Evolutionary conservation across 148 eudicot species (phyloP).

Genomic region (Heliamphora exappendiculata): DNA sequence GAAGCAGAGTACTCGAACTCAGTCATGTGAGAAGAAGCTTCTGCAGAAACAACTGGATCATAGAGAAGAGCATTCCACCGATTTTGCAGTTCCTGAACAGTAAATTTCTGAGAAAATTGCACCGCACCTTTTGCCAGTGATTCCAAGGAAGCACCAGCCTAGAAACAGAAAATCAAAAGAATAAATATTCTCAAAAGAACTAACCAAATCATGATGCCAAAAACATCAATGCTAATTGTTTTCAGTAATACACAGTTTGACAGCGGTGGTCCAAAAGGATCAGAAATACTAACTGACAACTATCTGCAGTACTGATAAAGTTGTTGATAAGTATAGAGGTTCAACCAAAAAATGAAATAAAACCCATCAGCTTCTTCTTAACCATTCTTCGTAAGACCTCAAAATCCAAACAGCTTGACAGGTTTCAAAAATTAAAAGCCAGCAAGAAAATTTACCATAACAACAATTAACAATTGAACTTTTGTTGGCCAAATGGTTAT

Average conservation of each 20-base stretch:
- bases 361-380: neutral
- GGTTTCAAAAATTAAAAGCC: neutral
- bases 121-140: constrained; percentile 76
- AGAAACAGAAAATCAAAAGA: constrained; percentile 5
- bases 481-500: neutral
- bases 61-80: constrained; percentile 60
- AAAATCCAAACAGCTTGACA: neutral
- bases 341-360: neutral
- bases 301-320: neutral
- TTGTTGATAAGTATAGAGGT: neutral
- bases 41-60: constrained; percentile 44
- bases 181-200: neutral
- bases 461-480: neutral
- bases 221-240: neutral
- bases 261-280: neutral
- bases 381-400: neutral
- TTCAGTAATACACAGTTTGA: neutral
- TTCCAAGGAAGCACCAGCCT: constrained; percentile 77
- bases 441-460: neutral
- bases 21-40: constrained; percentile 40
- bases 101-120: constrained; percentile 54
- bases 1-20: constrained; percentile 39
- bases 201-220: neutral
- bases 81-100: constrained; percentile 49
- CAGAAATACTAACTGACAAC: neutral